Evolutionary conservation across 225 moss, liverwort and hornwort species (phyloP).

Genomic region (Climacium dendroides): DNA sequence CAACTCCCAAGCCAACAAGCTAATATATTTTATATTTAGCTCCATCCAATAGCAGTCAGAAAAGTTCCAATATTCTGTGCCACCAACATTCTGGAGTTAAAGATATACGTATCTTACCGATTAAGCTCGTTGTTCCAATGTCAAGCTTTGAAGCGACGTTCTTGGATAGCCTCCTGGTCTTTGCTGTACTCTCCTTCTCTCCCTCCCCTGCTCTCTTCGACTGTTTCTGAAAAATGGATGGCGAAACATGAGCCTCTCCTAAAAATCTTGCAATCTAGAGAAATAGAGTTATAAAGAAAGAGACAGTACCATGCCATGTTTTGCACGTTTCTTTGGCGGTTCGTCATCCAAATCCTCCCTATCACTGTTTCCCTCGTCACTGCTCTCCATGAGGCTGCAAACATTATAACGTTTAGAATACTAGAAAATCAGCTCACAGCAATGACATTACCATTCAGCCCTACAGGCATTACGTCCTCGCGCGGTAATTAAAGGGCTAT

Average conservation of each 20-base stretch:
- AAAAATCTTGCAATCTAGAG: background rate
- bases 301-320: conserved; percentile 21
- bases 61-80: background rate
- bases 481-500: background rate
- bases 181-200: conserved; percentile 61
- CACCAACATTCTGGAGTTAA: background rate
- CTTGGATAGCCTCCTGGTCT: conserved; percentile 46
- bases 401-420: background rate
- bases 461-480: background rate
- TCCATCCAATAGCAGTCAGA: background rate
- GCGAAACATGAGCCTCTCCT: background rate
- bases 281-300: background rate
- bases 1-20: background rate
- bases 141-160: conserved; percentile 18
- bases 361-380: conserved; percentile 51
- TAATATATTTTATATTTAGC: background rate
- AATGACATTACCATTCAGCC: background rate
- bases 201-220: conserved; percentile 44
- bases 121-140: conserved; percentile 18
- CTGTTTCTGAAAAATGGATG: conserved; percentile 45
- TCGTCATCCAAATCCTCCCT: conserved; percentile 70
- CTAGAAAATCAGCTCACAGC: background rate
- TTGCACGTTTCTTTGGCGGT: conserved; percentile 56
- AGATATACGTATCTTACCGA: conserved; percentile 10
- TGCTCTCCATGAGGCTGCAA: conserved; percentile 68